These are phyloP conservation scores for Fusarium sp. DNA, from an alignment of 2,329 filamentous ascomycete genomes.

Conservation along the genomic window DNA sequence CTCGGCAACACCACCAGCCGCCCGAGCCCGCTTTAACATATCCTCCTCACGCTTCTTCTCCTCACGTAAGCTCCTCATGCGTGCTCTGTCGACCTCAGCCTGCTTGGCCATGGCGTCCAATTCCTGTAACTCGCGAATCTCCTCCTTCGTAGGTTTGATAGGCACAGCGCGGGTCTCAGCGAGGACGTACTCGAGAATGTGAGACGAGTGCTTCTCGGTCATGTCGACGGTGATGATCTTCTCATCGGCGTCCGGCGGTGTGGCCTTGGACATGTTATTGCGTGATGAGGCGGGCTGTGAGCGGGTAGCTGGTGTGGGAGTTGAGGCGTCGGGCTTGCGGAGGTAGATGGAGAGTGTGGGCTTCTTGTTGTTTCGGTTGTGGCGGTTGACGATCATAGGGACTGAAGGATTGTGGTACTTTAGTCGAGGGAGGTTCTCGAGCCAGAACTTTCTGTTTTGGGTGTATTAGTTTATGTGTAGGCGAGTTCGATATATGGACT, in stretches of 20 bases:
- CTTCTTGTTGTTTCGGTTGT: conserved; percentile 63
- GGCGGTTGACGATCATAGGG: conserved; percentile 83
- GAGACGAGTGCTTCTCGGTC: conserved; percentile 67
- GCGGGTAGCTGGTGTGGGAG: conserved; percentile 43
- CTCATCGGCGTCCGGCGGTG: conserved; percentile 60
- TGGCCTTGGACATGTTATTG: conserved; percentile 60
- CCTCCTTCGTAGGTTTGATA: conserved; percentile 68
- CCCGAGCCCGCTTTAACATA: conserved; percentile 55
- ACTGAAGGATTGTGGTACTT: conserved; percentile 95
- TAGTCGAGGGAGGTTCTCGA: conserved; percentile 80
- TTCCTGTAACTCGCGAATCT: conserved; percentile 67
- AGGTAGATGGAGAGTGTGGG: conserved; percentile 76
- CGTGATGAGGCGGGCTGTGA: conserved; percentile 61
- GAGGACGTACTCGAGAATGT: conserved; percentile 73
- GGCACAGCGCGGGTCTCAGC: conserved; percentile 69
- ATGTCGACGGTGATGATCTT: conserved; percentile 69
- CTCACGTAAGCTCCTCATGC: conserved; percentile 63
- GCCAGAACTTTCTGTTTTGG: conserved; percentile 84
- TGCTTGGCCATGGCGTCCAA: conserved; percentile 65
- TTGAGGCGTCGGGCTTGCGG: conserved; percentile 51
- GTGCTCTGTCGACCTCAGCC: conserved; percentile 65
- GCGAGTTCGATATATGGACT: conserved; percentile 36
- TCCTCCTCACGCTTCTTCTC: conserved; percentile 71
- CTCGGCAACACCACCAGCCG: conserved; percentile 52
- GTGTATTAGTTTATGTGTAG: conserved; percentile 12